Base-by-base conservation (phyloP, 2,329 filamentous ascomycete species). In the Akanthomyces uredinophilus region DNA sequence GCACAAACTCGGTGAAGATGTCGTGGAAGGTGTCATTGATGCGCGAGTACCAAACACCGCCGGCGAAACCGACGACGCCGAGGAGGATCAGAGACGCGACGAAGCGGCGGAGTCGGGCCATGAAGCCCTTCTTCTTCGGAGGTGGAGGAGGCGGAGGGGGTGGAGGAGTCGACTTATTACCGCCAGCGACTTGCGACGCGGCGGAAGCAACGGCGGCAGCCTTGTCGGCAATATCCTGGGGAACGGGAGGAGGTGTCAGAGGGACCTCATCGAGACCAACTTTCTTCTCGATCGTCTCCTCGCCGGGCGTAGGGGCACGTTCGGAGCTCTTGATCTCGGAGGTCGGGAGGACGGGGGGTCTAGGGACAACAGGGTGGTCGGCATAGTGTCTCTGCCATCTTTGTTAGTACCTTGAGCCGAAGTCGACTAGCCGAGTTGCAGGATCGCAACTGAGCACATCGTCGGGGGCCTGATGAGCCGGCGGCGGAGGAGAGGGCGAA, bases 1-100 rank as follows among this genome's bases (percentile, higher is more conserved):
- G 95, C 20, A 99, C 79, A 75, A 94, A 99, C 78, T 97, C 93
- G 70, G 93, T 98, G 79, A 99, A 99, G 81, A 97, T 95, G 77
- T 99, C 95, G 78, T 99, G 94, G 84, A 98, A 99, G 78, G 92
- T 96, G 81, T 99, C 95, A 72, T 89, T 96, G 76, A 95, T 84
- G 66, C 96, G 87, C 61, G 95, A 94, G 76, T 96, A 95, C 82
- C 90, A 96, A 61, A 97, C 88, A 68, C 94, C 92, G 66, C 92
- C 92, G 61, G 85, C 90, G 70, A 96, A 99, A 44, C 89, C 87
- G 50, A 96, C 76, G 6, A 86, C 86, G 29, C 90, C 87, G 32
- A 97, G 83, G 50, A 96, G 77, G 65, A 93, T 78, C 54, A 97
- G 77, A 60, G 90, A 90, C 67, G 93, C 78, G 63, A 97, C 78